phyloP scores from a whole-genome alignment of 2,329 filamentous ascomycete genomes.

The Lasiodiplodia hormozganensis region DNA sequence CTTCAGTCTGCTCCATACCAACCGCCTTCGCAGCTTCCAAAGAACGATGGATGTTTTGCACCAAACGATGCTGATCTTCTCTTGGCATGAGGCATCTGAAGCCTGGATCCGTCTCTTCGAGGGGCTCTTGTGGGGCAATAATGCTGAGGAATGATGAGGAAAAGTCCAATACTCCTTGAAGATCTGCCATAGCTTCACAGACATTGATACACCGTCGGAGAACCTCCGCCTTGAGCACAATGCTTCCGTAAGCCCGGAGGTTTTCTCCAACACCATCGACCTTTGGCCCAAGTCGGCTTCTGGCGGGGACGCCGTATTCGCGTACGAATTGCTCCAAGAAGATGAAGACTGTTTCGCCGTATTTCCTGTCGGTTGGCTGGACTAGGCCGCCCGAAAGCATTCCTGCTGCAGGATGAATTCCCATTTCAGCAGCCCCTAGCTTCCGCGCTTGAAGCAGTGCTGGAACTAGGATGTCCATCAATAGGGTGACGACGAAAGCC shows the following conservation, averaged over 20 bases:
- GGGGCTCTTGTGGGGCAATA: slow-evolving; percentile 80
- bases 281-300: slow-evolving; percentile 33
- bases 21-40: slow-evolving; percentile 77
- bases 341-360: slow-evolving; percentile 18
- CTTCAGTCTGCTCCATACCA: slow-evolving; percentile 72
- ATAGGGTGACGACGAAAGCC: slow-evolving; percentile 84
- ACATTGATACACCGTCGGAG: slow-evolving; percentile 90
- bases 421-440: slow-evolving; percentile 91
- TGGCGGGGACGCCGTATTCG: slow-evolving; percentile 52
- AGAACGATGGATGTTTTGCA: slow-evolving; percentile 85
- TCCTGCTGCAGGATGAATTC: slow-evolving; percentile 91
- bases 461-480: slow-evolving; percentile 81
- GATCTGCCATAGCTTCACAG: slow-evolving; percentile 91
- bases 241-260: slow-evolving; percentile 72
- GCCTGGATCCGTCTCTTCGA: slow-evolving; percentile 49
- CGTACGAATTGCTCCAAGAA: slow-evolving; percentile 50
- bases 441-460: slow-evolving; percentile 91
- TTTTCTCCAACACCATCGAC: slow-evolving; percentile 33
- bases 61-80: slow-evolving; percentile 86
- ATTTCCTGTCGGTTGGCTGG: slow-evolving; percentile 31
- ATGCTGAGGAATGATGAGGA: slow-evolving; percentile 84
- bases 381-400: slow-evolving; percentile 66
- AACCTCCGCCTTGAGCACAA: slow-evolving; percentile 82
- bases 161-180: slow-evolving; percentile 85
- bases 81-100: slow-evolving; percentile 60